Base-by-base conservation (phyloP, 2,329 filamentous ascomycete species). In the Trichoderma harzianum region DNA sequence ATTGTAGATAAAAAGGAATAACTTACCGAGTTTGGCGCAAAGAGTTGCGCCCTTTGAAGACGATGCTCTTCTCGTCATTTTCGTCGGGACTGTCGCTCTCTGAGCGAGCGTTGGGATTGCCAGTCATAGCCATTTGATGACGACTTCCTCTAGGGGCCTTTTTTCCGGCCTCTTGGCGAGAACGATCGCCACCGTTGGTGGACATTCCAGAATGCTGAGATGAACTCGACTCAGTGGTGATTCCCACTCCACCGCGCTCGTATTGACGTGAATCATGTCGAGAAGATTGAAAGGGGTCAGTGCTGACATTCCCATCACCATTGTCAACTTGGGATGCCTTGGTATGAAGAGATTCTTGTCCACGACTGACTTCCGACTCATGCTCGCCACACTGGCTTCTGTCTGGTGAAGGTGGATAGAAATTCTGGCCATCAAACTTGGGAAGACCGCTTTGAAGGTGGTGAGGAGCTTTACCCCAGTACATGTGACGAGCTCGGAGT, bases 361-460 rank as follows among this genome's bases (percentile, higher is more conserved):
- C 61, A 34, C 21, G 55, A 21, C 16, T 34, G 55, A 47, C 55
- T 8, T 10, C 61, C 36, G 24, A 34, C 36, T 71, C 72, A 8
- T 74, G 36, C 21, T 72, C 71, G 4, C 72, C 28, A 11, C 74
- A 74, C 34, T 72, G 73, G 39, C 79, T 76, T 76, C 86, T 87
- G 73, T 79, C 77, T 1, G 87, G 87, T 0, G 88, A 90, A 3
- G 87, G 81, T 34, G 86, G 87, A 73, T 90, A 91, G 75, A 91
- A 91, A 77, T 90, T 85, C 77, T 89, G 90, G 28, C 89, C 89
- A 74, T 91, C 89, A 75, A 89, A 91, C 78, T 89, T 90, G 39
- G 89, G 89, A 53, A 90, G 80, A 2, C 88, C 87, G 39, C 81
- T 83, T 63, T 86, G 82, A 14, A 83, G 82, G 74, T 85, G 83